Base-by-base conservation (phyloP, 495 filamentous ascomycete species). In the Aspergillus carlsbadensis region DNA sequence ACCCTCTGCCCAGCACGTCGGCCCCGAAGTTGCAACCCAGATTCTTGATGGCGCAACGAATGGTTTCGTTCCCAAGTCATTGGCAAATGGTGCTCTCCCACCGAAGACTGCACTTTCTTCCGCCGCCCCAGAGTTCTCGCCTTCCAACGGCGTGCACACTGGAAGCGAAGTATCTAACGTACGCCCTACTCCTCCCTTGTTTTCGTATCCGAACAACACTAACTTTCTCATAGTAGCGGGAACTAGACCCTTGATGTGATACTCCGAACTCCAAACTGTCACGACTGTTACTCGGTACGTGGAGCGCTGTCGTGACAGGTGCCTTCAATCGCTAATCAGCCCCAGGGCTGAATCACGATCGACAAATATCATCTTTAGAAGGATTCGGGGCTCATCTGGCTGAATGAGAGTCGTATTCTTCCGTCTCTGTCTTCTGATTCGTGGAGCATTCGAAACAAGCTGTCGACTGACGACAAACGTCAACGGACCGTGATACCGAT, bases 41-140 rank as follows among this genome's bases (percentile, higher is more conserved):
- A 59, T 49, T 52, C 63, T 52, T 37, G 68, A 72, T 44, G 61
- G 55, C 18, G 53, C 56, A 17, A 48, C 61, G 11, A 78, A 76
- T 40, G 71, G 74, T 15, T 60, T 66, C 36, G 26, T 65, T 70
- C 73, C 54, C 1, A 49, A 48, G 18, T 40, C 24, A 8, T 62
- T 75, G 26, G 59, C 70, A n/a, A 76, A 76, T 46, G 72, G 65
- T 29, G 71, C 72, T 24, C 68, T 72, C 44, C 61, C 65, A 10
- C 62, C 74, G 0, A 80, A 82, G 51, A 83, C 85, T 2, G 78
- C 82, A 39, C 77, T 94, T 24, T 92, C 89, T 20, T 87, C 89
- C 7, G 76, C 82, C 15, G 90, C 90, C 6, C 86, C 88, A 0
- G 90, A 92, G 56, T 94, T 90, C 64, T 79, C 87, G 18, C 89